Conservation (phyloP, 2,329 filamentous ascomycete species). For the Fusarium globosum region DNA sequence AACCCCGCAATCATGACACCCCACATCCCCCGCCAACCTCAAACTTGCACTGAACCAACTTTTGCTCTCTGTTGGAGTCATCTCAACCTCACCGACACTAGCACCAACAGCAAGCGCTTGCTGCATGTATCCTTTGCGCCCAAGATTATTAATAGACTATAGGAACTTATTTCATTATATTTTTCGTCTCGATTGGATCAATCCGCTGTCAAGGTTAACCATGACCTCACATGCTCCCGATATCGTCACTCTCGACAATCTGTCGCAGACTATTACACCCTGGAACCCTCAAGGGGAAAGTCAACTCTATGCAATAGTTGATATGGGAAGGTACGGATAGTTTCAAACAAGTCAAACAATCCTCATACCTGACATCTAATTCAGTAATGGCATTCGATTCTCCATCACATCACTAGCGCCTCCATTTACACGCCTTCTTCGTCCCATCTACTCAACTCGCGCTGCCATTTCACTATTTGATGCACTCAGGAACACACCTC, state of each 20-base stretch:
- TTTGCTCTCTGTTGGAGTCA: not conserved
- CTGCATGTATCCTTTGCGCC: constrained; percentile 1
- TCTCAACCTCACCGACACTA: not conserved
- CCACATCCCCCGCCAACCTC: constrained; percentile 23
- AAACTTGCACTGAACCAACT: constrained; percentile 13
- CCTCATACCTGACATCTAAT: constrained; percentile 1
- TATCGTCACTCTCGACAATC: constrained; percentile 64
- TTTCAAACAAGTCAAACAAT: not conserved
- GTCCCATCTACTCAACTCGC: constrained; percentile 81
- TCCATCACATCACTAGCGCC: constrained; percentile 86
- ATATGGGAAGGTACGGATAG: constrained; percentile 66
- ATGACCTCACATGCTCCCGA: constrained; percentile 51
- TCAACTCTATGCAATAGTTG: constrained; percentile 67
- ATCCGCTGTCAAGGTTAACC: not conserved
- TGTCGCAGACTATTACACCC: constrained; percentile 59
- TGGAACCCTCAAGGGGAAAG: constrained; percentile 60
- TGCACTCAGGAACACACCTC: constrained; percentile 68
- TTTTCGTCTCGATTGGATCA: not conserved
- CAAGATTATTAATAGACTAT: not conserved
- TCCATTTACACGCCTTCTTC: constrained; percentile 76
- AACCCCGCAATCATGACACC: constrained; percentile 31
- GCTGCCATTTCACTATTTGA: constrained; percentile 89
- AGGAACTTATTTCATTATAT: not conserved
- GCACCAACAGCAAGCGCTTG: not conserved
- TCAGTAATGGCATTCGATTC: constrained; percentile 91